Conservation (phyloP, 768 basidiomycete species). For the Mycena floridula region DNA sequence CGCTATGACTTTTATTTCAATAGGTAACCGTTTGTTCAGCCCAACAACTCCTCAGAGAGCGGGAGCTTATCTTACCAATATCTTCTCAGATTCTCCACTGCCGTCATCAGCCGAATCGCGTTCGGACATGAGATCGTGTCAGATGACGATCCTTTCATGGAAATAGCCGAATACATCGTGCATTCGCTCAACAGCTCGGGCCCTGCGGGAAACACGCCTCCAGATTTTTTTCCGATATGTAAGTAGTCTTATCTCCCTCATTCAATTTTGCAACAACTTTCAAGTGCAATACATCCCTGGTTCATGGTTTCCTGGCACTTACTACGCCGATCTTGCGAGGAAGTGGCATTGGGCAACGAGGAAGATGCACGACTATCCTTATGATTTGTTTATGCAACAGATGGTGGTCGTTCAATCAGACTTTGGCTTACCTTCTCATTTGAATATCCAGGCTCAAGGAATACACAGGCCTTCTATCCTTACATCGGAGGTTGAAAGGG, state of each 20-base stretch:
- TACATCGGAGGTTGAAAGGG: constrained; percentile 10
- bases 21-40: constrained; percentile 14
- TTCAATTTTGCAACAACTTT: background rate
- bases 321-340: constrained; percentile 14
- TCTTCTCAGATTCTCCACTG: constrained; percentile 3
- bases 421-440: constrained; percentile 9
- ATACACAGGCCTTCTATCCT: constrained; percentile 18
- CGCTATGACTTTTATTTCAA: constrained; percentile 18
- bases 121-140: constrained; percentile 26
- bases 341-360: constrained; percentile 10
- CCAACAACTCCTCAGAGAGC: background rate
- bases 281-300: constrained; percentile 24
- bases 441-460: constrained; percentile 12
- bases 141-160: constrained; percentile 27
- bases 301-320: constrained; percentile 27
- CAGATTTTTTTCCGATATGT: constrained; percentile 23
- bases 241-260: constrained; percentile 2
- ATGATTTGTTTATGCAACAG: constrained; percentile 20
- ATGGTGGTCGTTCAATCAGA: constrained; percentile 22
- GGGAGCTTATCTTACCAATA: background rate
- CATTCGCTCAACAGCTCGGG: constrained; percentile 7
- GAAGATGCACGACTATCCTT: constrained; percentile 25
- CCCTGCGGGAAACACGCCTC: constrained; percentile 8
- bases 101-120: constrained; percentile 14
- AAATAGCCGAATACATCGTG: constrained; percentile 18